Evolutionary conservation across 2,329 filamentous ascomycete genomes (phyloP).

Genomic region (Alternaria sp.): DNA sequence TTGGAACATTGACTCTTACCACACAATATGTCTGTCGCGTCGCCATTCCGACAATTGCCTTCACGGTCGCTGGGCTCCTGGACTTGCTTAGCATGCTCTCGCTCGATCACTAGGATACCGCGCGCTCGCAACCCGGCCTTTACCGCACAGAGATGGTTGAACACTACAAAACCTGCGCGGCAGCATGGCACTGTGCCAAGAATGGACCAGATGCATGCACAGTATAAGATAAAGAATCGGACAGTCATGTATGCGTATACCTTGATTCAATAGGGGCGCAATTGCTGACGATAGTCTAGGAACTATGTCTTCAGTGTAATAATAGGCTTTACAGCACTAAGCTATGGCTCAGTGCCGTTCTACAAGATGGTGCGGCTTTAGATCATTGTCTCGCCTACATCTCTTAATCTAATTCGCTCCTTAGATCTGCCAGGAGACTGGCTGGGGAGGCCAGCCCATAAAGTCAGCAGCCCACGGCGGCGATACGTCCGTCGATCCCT

Average conservation of each 20-base stretch:
- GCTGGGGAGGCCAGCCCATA: constrained; percentile 93
- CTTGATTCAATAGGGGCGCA: background rate
- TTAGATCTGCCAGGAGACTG: constrained; percentile 83
- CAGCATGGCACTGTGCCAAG: constrained; percentile 55
- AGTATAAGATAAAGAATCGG: constrained; percentile 73
- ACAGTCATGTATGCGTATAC: constrained; percentile 66
- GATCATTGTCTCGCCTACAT: background rate
- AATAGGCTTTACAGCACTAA: constrained; percentile 79
- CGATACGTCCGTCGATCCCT: constrained; percentile 68
- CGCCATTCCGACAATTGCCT: constrained; percentile 29
- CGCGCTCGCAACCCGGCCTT: constrained; percentile 31
- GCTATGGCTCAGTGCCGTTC: constrained; percentile 84
- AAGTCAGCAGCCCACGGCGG: constrained; percentile 76
- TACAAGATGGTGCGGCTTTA: constrained; percentile 77
- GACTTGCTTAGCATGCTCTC: constrained; percentile 50
- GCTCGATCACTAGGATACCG: constrained; percentile 30
- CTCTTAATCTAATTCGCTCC: constrained; percentile 11
- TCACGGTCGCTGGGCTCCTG: constrained; percentile 40
- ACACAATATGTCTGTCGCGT: constrained; percentile 41
- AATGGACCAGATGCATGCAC: constrained; percentile 71
- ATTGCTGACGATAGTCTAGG: constrained; percentile 51
- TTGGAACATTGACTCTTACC: constrained; percentile 9
- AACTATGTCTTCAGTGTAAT: constrained; percentile 82
- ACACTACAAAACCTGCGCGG: constrained; percentile 39
- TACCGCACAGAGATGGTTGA: constrained; percentile 42